Percentiles rank a stretch among this genome's conserved stretches.
Evolutionary conservation across 257 asterid genomes (phyloP).

Genomic region (Scutellaria minor): DNA sequence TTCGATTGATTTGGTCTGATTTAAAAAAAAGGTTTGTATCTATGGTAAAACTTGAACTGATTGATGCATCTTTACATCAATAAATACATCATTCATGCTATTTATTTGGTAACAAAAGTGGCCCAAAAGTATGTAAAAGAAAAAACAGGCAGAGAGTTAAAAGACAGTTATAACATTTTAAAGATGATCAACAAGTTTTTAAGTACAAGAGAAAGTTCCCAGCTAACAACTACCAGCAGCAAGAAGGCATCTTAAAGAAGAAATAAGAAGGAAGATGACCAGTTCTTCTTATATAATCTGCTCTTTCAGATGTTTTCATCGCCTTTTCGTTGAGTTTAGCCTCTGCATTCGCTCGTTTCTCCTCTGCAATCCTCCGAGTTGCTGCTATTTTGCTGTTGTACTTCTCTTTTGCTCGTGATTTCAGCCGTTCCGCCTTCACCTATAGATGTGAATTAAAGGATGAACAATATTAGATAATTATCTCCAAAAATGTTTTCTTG

Average conservation of each 20-base stretch:
- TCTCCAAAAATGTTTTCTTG: background rate
- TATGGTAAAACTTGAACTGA: too few species aligned
- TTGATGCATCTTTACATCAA: too few species aligned
- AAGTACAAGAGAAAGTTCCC: background rate
- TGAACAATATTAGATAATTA: background rate
- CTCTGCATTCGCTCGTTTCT: conserved; percentile 81
- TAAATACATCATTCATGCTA: background rate
- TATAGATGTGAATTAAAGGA: conserved; percentile 25
- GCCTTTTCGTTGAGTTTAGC: conserved; percentile 79
- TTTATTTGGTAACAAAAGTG: conserved; percentile 1
- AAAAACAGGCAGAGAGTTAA: background rate
- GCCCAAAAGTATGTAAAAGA: background rate
- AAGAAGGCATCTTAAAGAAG: conserved; percentile 65
- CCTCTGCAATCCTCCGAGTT: conserved; percentile 82
- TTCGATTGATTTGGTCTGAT: too few species aligned
- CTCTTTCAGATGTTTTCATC: conserved; percentile 64
- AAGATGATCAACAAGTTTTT: background rate
- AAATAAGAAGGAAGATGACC: conserved; percentile 76
- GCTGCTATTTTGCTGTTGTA: conserved; percentile 69
- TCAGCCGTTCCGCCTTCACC: conserved; percentile 86
- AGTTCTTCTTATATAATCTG: conserved; percentile 75
- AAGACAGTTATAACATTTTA: too few species aligned
- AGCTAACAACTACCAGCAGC: conserved; percentile 55
- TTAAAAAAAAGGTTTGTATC: too few species aligned
- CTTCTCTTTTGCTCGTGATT: conserved; percentile 81